These are phyloP conservation scores for Moniliophthora roreri DNA, from an alignment of 1,284 basidiomycete species.

Conservation along the genomic window DNA sequence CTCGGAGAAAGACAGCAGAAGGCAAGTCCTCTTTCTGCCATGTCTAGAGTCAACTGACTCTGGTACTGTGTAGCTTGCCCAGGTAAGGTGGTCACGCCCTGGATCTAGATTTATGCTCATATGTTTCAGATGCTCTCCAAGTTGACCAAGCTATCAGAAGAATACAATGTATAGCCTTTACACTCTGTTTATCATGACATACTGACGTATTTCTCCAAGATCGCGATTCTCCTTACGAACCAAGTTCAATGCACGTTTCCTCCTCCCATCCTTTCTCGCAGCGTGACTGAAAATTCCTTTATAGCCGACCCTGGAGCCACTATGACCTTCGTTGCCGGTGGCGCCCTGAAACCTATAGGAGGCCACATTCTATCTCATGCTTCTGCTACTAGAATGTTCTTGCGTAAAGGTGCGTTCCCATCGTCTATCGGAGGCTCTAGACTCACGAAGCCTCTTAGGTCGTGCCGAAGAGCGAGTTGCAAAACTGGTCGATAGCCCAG, in stretches of 20 bases:
- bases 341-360: conserved; percentile 84
- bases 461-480: conserved; percentile 93
- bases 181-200: conserved; percentile 8
- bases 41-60: neutral
- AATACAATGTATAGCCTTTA: conserved; percentile 68
- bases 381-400: conserved; percentile 79
- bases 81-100: conserved; percentile 39
- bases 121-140: conserved; percentile 78
- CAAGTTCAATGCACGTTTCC: conserved; percentile 78
- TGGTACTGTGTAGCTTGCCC: conserved; percentile 50
- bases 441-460: conserved; percentile 46
- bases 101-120: neutral
- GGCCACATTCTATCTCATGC: conserved; percentile 88
- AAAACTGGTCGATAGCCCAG: conserved; percentile 93
- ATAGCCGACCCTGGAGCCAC: conserved; percentile 90
- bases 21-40: conserved; percentile 35
- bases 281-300: conserved; percentile 11
- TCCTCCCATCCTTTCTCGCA: neutral
- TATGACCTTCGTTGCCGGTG: conserved; percentile 91
- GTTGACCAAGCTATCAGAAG: conserved; percentile 87
- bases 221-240: conserved; percentile 87
- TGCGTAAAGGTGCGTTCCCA: conserved; percentile 72
- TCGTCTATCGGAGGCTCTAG: neutral
- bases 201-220: conserved; percentile 43
- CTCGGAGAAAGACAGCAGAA: conserved; percentile 92